Evolutionary conservation across 176 grass and related monocot species (phyloP).

Genomic region (Aegilops sharonensis): DNA sequence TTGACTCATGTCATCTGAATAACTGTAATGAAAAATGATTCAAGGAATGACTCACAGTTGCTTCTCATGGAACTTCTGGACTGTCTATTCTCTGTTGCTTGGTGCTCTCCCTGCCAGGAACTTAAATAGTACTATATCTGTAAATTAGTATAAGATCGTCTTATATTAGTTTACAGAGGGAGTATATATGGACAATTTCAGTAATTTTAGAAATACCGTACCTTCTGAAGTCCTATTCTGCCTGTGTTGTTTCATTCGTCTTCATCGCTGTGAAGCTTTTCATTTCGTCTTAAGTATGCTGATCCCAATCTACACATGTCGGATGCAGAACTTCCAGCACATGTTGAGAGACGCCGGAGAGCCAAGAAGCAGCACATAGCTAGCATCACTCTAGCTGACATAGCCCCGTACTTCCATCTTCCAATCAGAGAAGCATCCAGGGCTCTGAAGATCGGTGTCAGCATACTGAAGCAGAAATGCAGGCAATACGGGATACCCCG

Average conservation of each 20-base stretch:
- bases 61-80: not conserved
- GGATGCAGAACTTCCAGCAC: constrained; percentile 20
- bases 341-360: constrained; percentile 43
- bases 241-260: not conserved
- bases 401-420: constrained; percentile 64
- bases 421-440: constrained; percentile 61
- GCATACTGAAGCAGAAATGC: constrained; percentile 74
- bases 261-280: not conserved
- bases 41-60: not conserved
- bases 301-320: not conserved
- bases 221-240: not conserved
- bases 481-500: constrained; percentile 61
- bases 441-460: constrained; percentile 56
- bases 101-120: not conserved
- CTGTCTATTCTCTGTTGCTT: not conserved
- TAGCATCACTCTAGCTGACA: constrained; percentile 55
- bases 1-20: not conserved
- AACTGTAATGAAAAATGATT: not conserved
- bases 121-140: not conserved
- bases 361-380: constrained; percentile 54
- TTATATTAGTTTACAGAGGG: too few relatives aligned
- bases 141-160: too few relatives aligned
- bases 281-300: not conserved
- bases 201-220: not conserved
- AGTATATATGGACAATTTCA: not conserved